phyloP scores from a whole-genome alignment of 2,329 filamentous ascomycete genomes.

The Nannizziopsis arthrosporioides region DNA sequence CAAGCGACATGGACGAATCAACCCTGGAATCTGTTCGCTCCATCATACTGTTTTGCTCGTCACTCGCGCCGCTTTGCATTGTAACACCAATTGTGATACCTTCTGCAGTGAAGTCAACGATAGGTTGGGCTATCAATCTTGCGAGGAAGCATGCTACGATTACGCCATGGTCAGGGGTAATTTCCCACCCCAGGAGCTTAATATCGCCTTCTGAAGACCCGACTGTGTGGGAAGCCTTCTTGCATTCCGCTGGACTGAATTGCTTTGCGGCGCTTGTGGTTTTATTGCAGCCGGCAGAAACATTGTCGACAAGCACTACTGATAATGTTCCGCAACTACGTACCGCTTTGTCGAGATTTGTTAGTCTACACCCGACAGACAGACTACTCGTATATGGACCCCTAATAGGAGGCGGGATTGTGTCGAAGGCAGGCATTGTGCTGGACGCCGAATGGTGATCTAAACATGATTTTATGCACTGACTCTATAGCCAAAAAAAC shows the following conservation, averaged over 20 bases:
- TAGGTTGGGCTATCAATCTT: slow-evolving; percentile 44
- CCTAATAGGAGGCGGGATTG: slow-evolving; percentile 35
- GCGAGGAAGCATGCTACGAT: slow-evolving; percentile 37
- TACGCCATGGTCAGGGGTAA: slow-evolving; percentile 12
- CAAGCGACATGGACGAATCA: slow-evolving; percentile 11
- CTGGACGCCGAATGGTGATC: slow-evolving; percentile 5
- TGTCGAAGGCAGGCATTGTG: not conserved
- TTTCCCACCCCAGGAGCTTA: not conserved
- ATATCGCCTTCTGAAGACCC: slow-evolving; percentile 3
- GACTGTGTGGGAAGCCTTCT: slow-evolving; percentile 55
- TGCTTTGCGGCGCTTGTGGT: slow-evolving; percentile 58
- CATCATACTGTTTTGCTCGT: slow-evolving; percentile 21
- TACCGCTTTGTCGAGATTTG: slow-evolving; percentile 44
- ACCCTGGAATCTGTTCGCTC: slow-evolving; percentile 15
- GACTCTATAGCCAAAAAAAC: not conserved
- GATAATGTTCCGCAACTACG: slow-evolving; percentile 15
- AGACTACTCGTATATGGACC: slow-evolving; percentile 41
- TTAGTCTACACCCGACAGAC: slow-evolving; percentile 44
- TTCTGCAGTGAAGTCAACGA: slow-evolving; percentile 33
- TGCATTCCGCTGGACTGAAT: slow-evolving; percentile 56
- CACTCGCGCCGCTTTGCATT: slow-evolving; percentile 10
- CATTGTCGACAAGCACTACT: not conserved
- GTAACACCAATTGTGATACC: slow-evolving; percentile 9
- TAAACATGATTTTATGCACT: not conserved
- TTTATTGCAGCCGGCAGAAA: slow-evolving; percentile 25